Conservation (phyloP, 2,329 filamentous ascomycete species). For the Myriosclerotinia scirpicola region DNA sequence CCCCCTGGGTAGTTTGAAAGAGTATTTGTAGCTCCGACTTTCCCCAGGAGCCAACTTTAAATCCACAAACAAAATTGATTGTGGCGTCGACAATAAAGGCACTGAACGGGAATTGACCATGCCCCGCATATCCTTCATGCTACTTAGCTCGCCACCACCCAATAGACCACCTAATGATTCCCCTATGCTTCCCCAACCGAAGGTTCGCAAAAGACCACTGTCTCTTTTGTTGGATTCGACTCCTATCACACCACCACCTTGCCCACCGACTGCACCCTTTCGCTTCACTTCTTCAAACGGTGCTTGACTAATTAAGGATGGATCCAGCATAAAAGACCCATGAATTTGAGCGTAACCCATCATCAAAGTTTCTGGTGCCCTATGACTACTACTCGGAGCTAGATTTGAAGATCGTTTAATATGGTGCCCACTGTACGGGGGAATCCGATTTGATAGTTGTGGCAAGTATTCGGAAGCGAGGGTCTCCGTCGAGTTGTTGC, state of each 20-base stretch:
- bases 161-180: conserved; percentile 85
- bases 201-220: conserved; percentile 75
- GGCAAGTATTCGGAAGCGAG: conserved; percentile 83
- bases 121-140: conserved; percentile 92
- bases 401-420: conserved; percentile 48
- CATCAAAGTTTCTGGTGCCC: conserved; percentile 77
- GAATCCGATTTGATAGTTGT: conserved; percentile 47
- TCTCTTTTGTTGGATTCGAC: conserved; percentile 71
- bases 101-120: conserved; percentile 83
- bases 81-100: conserved; percentile 88
- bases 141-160: conserved; percentile 84
- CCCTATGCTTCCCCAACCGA: conserved; percentile 86
- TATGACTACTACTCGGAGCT: conserved; percentile 46
- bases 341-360: conserved; percentile 97
- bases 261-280: conserved; percentile 84
- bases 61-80: conserved; percentile 95
- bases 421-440: conserved; percentile 45
- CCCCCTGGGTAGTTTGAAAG: conserved; percentile 80
- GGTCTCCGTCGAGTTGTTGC: conserved; percentile 94
- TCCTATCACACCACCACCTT: conserved; percentile 83
- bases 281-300: conserved; percentile 96
- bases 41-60: conserved; percentile 84
- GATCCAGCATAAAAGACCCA: conserved; percentile 88
- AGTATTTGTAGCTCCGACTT: conserved; percentile 82
- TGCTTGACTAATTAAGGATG: conserved; percentile 82